Evolutionary conservation across 768 basidiomycete species (phyloP), one percentile per base, ranked within the genome.

Genomic region (Macrolepiota dolichaula): DNA sequence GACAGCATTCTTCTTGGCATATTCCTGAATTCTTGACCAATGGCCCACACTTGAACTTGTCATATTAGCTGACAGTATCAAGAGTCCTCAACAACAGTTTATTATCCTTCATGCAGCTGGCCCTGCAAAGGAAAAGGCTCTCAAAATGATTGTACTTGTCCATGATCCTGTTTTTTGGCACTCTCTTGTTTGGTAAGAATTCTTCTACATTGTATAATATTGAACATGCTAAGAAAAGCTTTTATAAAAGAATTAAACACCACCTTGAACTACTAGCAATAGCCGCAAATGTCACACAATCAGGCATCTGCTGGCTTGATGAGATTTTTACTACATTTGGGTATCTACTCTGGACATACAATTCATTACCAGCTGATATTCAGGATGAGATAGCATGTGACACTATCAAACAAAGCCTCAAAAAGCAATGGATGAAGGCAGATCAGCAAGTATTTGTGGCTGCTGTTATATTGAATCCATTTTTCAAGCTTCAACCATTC

Each of bases 371-470:
- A 13, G 1, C 3, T 17, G 49, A 57, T 24, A 32, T 15, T 36
- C 17, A 63, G 49, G 62, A 62, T 36, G 40, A 50, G 1, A 19
- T 25, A 17, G 62, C 55, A 19, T 24, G 10, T 11, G 17, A 51
- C 17, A 44, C 24, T 13, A 59, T 67, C n/a, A 50, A 64, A n/a
- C 29, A 17, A 12, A 67, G 66, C 44, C 49, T 67, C 12, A 55
- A 67, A 25, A 52, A 53, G 44, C 61, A 59, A 15, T 67, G 64
- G 66, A 53, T 53, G 0, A 63, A 63, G 13, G 64, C 66, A 3
- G 63, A 67, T 55, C 64, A 67, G 46, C 61, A 40, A 3, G 36
- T 59, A 12, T 67, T 65, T 32, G 55, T 67, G 44, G 61, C 63
- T n/a, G 53, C 63, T 38, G 29, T 66, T 19, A 17, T 67, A 15